phyloP scores from a whole-genome alignment of 2,329 filamentous ascomycete species.

The Alternaria consortialis region DNA sequence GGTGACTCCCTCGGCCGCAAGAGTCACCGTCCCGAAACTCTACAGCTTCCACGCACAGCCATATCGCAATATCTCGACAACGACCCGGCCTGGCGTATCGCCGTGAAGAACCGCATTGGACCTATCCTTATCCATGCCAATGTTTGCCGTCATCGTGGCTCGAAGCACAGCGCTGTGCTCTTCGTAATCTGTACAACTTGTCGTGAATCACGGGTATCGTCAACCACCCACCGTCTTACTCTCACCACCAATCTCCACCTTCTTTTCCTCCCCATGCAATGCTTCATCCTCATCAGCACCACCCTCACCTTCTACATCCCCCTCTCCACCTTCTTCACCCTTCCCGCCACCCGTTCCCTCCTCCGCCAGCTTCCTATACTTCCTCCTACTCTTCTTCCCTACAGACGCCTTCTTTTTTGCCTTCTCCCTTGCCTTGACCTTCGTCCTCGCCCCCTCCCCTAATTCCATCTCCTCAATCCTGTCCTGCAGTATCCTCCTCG shows the following conservation, averaged over 20 bases:
- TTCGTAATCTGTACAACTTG: neutral
- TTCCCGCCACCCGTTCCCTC: conserved; percentile 73
- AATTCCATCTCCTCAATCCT: conserved; percentile 77
- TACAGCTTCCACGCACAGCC: neutral
- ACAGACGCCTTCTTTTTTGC: conserved; percentile 72
- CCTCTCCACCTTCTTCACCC: conserved; percentile 50
- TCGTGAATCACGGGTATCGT: neutral
- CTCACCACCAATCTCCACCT: neutral
- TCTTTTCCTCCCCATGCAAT: conserved; percentile 5
- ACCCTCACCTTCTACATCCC: conserved; percentile 29
- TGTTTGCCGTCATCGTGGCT: neutral
- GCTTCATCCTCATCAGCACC: conserved; percentile 22
- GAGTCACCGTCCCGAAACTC: neutral
- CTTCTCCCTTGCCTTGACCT: conserved; percentile 70
- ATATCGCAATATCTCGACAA: neutral
- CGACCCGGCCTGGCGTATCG: neutral
- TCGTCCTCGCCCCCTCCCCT: conserved; percentile 73
- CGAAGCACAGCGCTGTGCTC: neutral
- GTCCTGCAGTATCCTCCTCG: conserved; percentile 78
- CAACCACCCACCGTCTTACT: conserved; percentile 8
- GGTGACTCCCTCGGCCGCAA: neutral
- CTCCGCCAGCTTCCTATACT: conserved; percentile 68
- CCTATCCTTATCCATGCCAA: neutral
- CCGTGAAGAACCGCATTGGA: too few species aligned
- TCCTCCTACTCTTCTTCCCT: conserved; percentile 82